phyloP scores from a whole-genome alignment of 1,284 basidiomycete species.

The Ceratorhiza oryzae-sativae region DNA sequence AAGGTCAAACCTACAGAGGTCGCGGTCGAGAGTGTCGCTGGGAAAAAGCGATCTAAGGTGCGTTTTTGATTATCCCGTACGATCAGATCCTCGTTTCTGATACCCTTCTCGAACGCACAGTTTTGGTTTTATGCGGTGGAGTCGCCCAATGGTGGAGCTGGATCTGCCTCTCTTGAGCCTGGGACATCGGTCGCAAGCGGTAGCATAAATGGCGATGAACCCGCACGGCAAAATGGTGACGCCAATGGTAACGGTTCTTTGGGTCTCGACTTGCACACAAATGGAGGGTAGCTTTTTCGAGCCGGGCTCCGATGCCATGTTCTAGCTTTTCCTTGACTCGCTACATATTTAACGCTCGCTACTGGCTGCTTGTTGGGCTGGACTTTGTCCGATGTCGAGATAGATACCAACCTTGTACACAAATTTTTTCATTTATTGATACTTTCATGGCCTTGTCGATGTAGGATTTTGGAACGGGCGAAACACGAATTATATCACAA shows the following conservation, averaged over 20 bases:
- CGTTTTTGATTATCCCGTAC: conserved; percentile 57
- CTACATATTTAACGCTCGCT: background rate
- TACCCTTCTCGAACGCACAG: background rate
- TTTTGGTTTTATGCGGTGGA: conserved; percentile 69
- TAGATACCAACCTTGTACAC: conserved; percentile 8
- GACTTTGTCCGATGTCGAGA: conserved; percentile 3
- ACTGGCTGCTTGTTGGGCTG: background rate
- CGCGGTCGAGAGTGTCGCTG: conserved; percentile 71
- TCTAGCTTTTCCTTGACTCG: background rate
- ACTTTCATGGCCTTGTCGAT: background rate
- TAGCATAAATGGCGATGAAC: conserved; percentile 9
- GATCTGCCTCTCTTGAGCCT: conserved; percentile 16
- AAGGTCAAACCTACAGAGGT: conserved; percentile 64
- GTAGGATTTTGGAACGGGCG: background rate
- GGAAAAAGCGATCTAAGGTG: conserved; percentile 80
- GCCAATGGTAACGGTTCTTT: conserved; percentile 3
- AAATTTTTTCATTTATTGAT: background rate
- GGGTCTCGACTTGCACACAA: conserved; percentile 7
- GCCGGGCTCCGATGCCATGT: background rate
- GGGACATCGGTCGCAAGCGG: conserved; percentile 13
- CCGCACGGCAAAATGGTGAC: conserved; percentile 3
- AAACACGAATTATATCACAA: conserved; percentile 33
- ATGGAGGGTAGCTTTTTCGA: conserved; percentile 1
- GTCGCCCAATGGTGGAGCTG: conserved; percentile 16
- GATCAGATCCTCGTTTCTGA: background rate